These are phyloP conservation scores for Rhipidocladum racemiflorum DNA, from an alignment of 176 grass and related monocot species.

Conservation along the genomic window DNA sequence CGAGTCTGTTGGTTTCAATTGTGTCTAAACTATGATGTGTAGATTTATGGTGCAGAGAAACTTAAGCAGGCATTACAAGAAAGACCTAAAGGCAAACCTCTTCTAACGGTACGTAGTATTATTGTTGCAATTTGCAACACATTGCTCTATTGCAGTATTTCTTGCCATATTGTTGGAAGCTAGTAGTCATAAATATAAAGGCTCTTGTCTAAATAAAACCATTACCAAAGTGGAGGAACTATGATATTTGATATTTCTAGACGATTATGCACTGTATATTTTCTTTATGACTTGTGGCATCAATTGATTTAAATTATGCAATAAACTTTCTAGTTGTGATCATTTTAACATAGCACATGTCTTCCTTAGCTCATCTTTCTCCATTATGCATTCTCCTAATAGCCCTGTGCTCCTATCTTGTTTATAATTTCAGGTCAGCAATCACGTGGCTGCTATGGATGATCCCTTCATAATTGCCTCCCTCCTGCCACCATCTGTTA, in stretches of 20 bases:
- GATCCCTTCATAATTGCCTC: slow-evolving; percentile 90
- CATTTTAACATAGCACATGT: background rate
- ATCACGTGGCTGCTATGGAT: slow-evolving; percentile 93
- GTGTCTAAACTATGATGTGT: slow-evolving; percentile 39
- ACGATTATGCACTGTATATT: background rate
- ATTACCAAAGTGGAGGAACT: background rate
- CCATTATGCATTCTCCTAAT: background rate
- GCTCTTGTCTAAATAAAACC: background rate
- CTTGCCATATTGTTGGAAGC: background rate
- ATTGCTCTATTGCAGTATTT: background rate
- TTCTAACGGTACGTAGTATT: slow-evolving; percentile 56
- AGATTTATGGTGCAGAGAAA: slow-evolving; percentile 95
- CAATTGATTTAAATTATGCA: background rate
- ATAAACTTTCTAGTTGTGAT: background rate
- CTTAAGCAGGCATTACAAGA: slow-evolving; percentile 70
- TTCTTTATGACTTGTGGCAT: background rate
- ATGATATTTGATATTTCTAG: background rate
- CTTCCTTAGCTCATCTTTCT: background rate
- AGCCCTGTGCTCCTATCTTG: background rate
- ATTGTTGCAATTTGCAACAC: background rate
- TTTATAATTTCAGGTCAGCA: slow-evolving; percentile 71
- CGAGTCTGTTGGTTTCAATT: background rate
- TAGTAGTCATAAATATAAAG: background rate
- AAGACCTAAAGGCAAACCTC: slow-evolving; percentile 69
- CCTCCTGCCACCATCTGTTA: slow-evolving; percentile 60